Evolutionary conservation across 768 basidiomycete species (phyloP).

Genomic region (Phanerochaete carnosa): DNA sequence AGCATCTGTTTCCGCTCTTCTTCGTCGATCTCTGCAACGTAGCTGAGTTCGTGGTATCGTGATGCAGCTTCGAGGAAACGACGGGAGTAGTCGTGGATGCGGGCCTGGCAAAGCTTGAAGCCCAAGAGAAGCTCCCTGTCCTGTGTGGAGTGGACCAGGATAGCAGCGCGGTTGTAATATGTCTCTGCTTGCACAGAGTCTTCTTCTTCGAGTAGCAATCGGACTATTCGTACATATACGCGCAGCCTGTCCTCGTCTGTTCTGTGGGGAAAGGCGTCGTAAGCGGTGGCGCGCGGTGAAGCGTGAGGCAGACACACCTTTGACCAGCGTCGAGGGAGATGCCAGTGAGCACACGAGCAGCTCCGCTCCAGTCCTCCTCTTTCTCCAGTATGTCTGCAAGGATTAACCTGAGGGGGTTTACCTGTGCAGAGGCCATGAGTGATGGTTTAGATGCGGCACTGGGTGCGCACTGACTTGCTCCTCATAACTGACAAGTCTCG

Average conservation of each 20-base stretch:
- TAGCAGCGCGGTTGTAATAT: conserved; percentile 93
- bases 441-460: not conserved
- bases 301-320: conserved; percentile 49
- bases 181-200: conserved; percentile 98
- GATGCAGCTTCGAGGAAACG: conserved; percentile 94
- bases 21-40: conserved; percentile 88
- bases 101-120: conserved; percentile 92
- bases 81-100: conserved; percentile 88
- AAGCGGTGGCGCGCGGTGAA: not conserved
- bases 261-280: conserved; percentile 3
- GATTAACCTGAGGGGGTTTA: conserved; percentile 78
- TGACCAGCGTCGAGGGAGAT: conserved; percentile 90
- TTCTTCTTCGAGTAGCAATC: conserved; percentile 91
- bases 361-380: conserved; percentile 92
- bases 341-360: conserved; percentile 88
- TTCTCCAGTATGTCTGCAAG: conserved; percentile 87
- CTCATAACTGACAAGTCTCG: conserved; percentile 87
- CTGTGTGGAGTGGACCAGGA: conserved; percentile 75
- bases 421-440: conserved; percentile 40
- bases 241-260: conserved; percentile 82
- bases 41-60: conserved; percentile 93
- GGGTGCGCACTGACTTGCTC: conserved; percentile 69
- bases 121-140: conserved; percentile 79
- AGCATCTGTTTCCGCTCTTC: conserved; percentile 89
- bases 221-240: conserved; percentile 91